Conservation (phyloP, 768 basidiomycete species). For the Gloeopeniophorella convolvens region DNA sequence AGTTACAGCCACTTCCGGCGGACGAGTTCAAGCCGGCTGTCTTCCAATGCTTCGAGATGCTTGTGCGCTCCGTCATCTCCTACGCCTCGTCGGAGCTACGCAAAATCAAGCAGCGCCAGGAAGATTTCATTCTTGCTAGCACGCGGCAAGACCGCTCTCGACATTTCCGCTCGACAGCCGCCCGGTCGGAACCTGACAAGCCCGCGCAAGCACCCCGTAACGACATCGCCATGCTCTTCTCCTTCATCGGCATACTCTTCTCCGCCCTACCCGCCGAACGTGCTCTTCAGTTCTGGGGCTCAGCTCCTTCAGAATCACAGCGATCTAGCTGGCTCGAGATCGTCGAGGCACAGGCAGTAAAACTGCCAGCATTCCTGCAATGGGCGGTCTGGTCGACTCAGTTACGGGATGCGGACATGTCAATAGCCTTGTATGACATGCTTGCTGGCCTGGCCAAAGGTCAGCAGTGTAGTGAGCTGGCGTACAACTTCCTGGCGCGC, state of each 20-base stretch:
- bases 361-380: conserved; percentile 71
- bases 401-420: conserved; percentile 62
- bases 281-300: conserved; percentile 83
- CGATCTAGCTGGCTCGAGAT: conserved; percentile 49
- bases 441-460: conserved; percentile 77
- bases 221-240: conserved; percentile 80
- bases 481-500: conserved; percentile 82
- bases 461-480: conserved; percentile 76
- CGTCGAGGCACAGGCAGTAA: conserved; percentile 53
- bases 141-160: conserved; percentile 59
- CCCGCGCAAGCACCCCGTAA: conserved; percentile 52
- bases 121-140: conserved; percentile 69
- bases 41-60: conserved; percentile 59
- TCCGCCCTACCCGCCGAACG: conserved; percentile 64
- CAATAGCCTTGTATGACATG: conserved; percentile 85
- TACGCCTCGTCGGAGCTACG: conserved; percentile 76
- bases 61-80: conserved; percentile 64
- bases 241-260: conserved; percentile 79
- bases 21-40: conserved; percentile 51
- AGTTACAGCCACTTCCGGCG: conserved; percentile 32
- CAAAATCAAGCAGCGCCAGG: conserved; percentile 86
- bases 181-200: conserved; percentile 25
- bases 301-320: conserved; percentile 37
- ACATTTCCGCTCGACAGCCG: conserved; percentile 36
- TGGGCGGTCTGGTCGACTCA: conserved; percentile 90